phyloP scores from a whole-genome alignment of 176 grass and related monocot species.

The Puccinellia tenuiflora region DNA sequence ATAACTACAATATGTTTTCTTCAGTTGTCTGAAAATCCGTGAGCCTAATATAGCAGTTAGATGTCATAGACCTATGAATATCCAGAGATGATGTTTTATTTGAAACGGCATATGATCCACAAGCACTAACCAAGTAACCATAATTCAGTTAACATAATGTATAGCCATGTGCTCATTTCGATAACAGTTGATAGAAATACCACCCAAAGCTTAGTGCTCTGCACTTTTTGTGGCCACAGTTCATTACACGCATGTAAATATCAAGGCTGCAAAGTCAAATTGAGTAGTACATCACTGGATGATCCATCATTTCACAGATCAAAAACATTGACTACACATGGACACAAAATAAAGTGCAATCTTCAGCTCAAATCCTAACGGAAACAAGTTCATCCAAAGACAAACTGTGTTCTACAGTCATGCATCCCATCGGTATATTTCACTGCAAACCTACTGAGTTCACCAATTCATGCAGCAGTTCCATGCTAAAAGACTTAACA shows the following conservation, averaged over 20 bases:
- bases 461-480: not conserved
- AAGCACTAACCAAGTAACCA: not conserved
- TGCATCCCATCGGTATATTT: not conserved
- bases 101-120: not conserved
- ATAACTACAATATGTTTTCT: not conserved
- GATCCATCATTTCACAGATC: not conserved
- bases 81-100: not conserved
- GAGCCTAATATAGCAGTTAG: not conserved
- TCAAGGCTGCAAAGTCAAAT: not conserved
- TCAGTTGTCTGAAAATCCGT: not conserved
- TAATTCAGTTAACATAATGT: not conserved
- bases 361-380: not conserved
- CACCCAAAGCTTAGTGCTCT: not conserved
- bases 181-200: not conserved
- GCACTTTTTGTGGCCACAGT: not conserved
- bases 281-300: not conserved
- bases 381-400: not conserved
- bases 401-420: not conserved
- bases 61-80: not conserved
- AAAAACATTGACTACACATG: not conserved
- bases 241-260: not conserved
- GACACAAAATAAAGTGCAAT: not conserved
- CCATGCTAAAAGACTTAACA: not conserved
- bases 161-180: not conserved
- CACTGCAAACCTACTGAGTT: not conserved